phyloP scores from a whole-genome alignment of 2,329 filamentous ascomycete genomes.

The Penicillium freii region DNA sequence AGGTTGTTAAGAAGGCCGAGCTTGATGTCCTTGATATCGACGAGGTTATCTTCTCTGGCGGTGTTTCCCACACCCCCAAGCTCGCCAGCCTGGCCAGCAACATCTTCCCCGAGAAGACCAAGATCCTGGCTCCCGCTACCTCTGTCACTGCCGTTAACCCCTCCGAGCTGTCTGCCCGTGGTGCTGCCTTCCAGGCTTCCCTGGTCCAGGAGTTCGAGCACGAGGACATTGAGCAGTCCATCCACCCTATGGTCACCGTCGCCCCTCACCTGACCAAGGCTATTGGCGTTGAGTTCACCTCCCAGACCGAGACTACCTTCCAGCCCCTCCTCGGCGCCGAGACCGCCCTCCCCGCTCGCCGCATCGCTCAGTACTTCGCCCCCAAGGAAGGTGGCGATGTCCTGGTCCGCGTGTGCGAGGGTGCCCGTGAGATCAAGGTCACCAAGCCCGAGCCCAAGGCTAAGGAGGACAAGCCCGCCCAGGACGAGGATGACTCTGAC shows the following conservation, averaged over 20 bases:
- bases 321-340: conserved; percentile 77
- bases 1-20: conserved; percentile 83
- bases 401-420: conserved; percentile 83
- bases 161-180: conserved; percentile 81
- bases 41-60: conserved; percentile 89
- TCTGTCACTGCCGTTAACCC: conserved; percentile 80
- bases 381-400: conserved; percentile 83
- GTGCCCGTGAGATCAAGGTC: conserved; percentile 85
- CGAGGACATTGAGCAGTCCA: conserved; percentile 92
- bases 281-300: conserved; percentile 75
- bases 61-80: conserved; percentile 89
- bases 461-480: conserved; percentile 61
- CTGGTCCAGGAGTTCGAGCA: conserved; percentile 92
- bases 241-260: conserved; percentile 90
- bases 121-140: conserved; percentile 80
- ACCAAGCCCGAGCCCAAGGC: conserved; percentile 80
- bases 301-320: conserved; percentile 67
- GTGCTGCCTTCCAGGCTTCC: conserved; percentile 91
- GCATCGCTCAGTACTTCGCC: conserved; percentile 73
- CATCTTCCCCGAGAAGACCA: conserved; percentile 78
- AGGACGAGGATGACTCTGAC: conserved; percentile 60
- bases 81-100: conserved; percentile 76
- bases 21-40: conserved; percentile 91
- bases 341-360: conserved; percentile 84
- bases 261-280: conserved; percentile 86